Conservation (phyloP, 306 rosid genomes). For the Sophora flavescens region DNA sequence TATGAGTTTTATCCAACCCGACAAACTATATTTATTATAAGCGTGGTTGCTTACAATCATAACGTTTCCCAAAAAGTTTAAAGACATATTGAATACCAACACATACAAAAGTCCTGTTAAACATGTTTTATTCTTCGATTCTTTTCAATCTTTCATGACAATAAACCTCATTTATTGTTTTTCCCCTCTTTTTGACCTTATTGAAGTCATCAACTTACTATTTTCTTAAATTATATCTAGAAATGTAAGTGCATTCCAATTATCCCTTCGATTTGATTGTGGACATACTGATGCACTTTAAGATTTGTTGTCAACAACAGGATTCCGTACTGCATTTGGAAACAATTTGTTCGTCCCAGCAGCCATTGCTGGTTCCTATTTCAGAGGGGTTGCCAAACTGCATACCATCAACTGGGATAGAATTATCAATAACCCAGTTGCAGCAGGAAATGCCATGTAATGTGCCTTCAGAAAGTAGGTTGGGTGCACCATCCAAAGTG, state of each 20-base stretch:
- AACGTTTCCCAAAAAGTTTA: background rate
- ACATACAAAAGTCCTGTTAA: background rate
- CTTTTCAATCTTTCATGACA: background rate
- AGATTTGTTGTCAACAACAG: slow-evolving; percentile 15
- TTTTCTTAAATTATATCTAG: slow-evolving; percentile 23
- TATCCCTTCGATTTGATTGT: slow-evolving; percentile 8
- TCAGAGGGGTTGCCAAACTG: slow-evolving; percentile 5
- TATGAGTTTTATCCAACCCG: background rate
- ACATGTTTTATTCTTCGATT: background rate
- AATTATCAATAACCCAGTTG: too few species aligned
- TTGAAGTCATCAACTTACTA: background rate
- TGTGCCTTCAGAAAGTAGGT: too few species aligned
- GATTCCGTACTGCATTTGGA: slow-evolving; percentile 6
- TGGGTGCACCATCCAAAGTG: too few species aligned
- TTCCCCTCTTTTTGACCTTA: background rate
- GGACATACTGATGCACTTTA: background rate
- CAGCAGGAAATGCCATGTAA: too few species aligned
- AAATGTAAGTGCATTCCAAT: slow-evolving; percentile 4
- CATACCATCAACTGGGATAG: too few species aligned
- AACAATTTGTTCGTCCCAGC: slow-evolving; percentile 30
- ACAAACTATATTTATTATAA: background rate
- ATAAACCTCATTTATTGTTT: background rate
- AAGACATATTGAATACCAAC: background rate
- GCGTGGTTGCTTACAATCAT: background rate
- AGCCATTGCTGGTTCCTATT: slow-evolving; percentile 16